phyloP scores from a whole-genome alignment of 192 early-diverging fungal genomes.

The Rhizophagus sp. region DNA sequence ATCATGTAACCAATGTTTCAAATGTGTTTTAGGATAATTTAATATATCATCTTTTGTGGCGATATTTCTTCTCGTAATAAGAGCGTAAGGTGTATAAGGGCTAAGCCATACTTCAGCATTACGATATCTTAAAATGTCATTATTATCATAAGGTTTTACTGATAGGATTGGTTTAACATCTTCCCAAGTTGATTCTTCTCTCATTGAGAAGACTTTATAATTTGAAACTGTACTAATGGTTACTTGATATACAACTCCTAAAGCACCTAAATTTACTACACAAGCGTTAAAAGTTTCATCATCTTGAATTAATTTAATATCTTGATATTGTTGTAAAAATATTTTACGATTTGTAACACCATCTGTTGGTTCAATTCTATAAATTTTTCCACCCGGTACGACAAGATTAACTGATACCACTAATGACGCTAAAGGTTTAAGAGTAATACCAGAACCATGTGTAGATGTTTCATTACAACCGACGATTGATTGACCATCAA shows the following conservation, averaged over 20 bases:
- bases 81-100: slow-evolving; percentile 1
- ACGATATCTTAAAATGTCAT: not conserved
- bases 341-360: not conserved
- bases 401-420: not conserved
- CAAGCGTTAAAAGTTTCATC: not conserved
- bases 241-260: not conserved
- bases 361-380: slow-evolving; percentile 9
- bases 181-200: slow-evolving; percentile 16
- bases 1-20: not conserved
- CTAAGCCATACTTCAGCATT: slow-evolving; percentile 13
- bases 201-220: not conserved
- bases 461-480: slow-evolving; percentile 10
- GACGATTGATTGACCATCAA: not conserved
- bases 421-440: not conserved
- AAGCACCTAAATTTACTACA: slow-evolving; percentile 4
- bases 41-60: not conserved
- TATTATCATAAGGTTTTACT: not conserved
- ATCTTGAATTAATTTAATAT: slow-evolving; percentile 1
- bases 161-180: not conserved
- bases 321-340: not conserved
- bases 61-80: slow-evolving; percentile 1
- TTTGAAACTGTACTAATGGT: not conserved
- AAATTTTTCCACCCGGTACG: slow-evolving; percentile 1
- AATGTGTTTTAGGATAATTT: not conserved
- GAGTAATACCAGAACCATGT: not conserved